phyloP scores from a whole-genome alignment of 495 filamentous ascomycete genomes.

The Penicillium diatomitis region DNA sequence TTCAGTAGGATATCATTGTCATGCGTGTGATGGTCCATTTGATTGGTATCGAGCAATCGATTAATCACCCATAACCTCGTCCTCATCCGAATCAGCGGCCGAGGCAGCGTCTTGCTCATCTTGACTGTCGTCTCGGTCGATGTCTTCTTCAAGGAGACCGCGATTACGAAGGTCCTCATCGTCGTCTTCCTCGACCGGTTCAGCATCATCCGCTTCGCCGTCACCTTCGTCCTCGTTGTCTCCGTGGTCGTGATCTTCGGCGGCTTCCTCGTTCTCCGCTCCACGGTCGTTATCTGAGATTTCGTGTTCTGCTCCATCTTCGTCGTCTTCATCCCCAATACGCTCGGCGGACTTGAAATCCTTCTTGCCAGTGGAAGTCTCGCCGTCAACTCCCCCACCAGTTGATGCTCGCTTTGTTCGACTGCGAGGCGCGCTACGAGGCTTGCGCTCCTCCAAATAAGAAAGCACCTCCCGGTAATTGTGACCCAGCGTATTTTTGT shows the following conservation, averaged over 20 bases:
- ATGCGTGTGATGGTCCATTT: no score
- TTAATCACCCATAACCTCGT: constrained; percentile 63
- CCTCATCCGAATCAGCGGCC: constrained; percentile 49
- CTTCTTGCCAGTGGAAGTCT: constrained; percentile 26
- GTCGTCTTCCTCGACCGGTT: constrained; percentile 42
- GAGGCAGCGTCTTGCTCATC: constrained; percentile 28
- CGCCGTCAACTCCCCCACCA: constrained; percentile 23
- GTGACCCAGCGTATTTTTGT: constrained; percentile 55
- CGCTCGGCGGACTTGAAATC: constrained; percentile 33
- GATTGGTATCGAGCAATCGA: not conserved
- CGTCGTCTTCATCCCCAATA: constrained; percentile 40
- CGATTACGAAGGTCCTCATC: constrained; percentile 54
- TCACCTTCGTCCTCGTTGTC: no score
- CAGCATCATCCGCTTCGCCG: constrained; percentile 27
- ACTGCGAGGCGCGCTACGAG: constrained; percentile 24
- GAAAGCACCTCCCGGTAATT: constrained; percentile 72
- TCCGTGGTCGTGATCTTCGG: no score
- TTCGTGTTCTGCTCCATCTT: constrained; percentile 17
- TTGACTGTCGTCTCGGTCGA: constrained; percentile 44
- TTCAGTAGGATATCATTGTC: no score
- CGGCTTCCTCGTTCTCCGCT: no score
- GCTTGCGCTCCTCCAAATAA: constrained; percentile 57
- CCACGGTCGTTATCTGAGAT: no score
- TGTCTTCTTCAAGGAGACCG: constrained; percentile 50
- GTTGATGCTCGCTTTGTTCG: constrained; percentile 42